A percentile compares a stretch with the other conserved stretches of the same genome.
These are phyloP conservation scores for Lichtheimia ornata DNA, from an alignment of 371 early-diverging fungal species.

Conservation along the genomic window DNA sequence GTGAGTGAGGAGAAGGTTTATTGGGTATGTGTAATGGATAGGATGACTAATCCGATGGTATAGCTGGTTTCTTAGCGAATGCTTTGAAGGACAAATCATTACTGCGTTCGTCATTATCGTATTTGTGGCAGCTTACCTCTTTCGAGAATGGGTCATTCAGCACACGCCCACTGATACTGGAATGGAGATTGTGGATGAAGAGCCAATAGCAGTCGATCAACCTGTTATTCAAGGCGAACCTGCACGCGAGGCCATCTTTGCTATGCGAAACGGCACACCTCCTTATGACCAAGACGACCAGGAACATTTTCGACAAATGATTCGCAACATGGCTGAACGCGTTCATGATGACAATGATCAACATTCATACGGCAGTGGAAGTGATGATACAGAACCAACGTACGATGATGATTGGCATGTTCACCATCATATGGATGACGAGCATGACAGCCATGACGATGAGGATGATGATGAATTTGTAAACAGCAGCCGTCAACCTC, in stretches of 20 bases:
- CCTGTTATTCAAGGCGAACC: neutral
- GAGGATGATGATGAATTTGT: conserved; percentile 5
- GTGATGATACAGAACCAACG: neutral
- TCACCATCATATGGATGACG: neutral
- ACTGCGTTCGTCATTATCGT: conserved; percentile 73
- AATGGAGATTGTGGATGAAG: conserved; percentile 20
- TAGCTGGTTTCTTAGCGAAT: conserved; percentile 75
- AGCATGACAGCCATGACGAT: conserved; percentile 4
- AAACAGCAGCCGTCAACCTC: conserved; percentile 4
- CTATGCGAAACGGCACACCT: conserved; percentile 1
- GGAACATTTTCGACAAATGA: neutral
- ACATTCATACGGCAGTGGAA: conserved; percentile 1
- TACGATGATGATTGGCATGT: neutral
- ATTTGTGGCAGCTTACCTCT: conserved; percentile 75
- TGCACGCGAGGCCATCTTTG: neutral
- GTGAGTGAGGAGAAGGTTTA: conserved; percentile 5
- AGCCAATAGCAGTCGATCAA: conserved; percentile 18
- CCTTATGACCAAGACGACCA: conserved; percentile 1
- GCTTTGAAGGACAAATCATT: conserved; percentile 88
- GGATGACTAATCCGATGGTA: neutral
- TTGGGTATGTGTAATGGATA: neutral
- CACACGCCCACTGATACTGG: conserved; percentile 61
- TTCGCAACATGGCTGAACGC: neutral
- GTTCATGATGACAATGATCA: conserved; percentile 4
- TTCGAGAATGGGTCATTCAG: conserved; percentile 88